Conservation (phyloP, 148 eudicot genomes). For the Salicornia ramosissima region DNA sequence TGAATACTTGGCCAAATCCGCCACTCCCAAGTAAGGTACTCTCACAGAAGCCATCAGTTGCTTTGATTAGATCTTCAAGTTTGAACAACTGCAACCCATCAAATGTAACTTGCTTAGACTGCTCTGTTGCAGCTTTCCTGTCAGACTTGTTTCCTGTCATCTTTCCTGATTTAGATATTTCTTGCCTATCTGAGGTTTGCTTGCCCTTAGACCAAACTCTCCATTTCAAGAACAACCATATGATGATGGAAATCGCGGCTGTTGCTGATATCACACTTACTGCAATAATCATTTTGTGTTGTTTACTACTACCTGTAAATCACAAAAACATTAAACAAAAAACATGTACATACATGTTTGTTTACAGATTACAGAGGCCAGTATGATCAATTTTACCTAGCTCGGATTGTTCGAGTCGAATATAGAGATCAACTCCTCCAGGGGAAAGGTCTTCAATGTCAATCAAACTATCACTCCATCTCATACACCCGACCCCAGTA, state of each 20-base stretch:
- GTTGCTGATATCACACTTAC: constrained; percentile 20
- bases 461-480: constrained; percentile 29
- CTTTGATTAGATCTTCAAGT: constrained; percentile 25
- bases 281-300: constrained; percentile 13
- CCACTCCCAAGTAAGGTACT: constrained; percentile 51
- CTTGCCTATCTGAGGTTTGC: neutral
- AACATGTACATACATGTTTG: too few species aligned
- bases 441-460: constrained; percentile 28
- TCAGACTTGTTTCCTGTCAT: too few species aligned
- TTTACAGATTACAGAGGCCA: too few species aligned
- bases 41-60: constrained; percentile 36
- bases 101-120: constrained; percentile 20
- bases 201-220: constrained; percentile 17
- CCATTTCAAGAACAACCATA: constrained; percentile 27
- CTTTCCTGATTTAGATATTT: constrained; percentile 8
- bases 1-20: constrained; percentile 53
- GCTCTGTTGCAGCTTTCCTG: too few species aligned
- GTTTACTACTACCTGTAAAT: constrained; percentile 25
- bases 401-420: too few species aligned
- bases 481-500: constrained; percentile 29
- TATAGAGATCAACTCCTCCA: constrained; percentile 56
- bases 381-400: too few species aligned
- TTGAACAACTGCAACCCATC: constrained; percentile 34
- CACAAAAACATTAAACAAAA: neutral
- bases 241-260: constrained; percentile 11